Base-by-base conservation (phyloP, 2,329 filamentous ascomycete species). In the Zasmidium citrigriseum region DNA sequence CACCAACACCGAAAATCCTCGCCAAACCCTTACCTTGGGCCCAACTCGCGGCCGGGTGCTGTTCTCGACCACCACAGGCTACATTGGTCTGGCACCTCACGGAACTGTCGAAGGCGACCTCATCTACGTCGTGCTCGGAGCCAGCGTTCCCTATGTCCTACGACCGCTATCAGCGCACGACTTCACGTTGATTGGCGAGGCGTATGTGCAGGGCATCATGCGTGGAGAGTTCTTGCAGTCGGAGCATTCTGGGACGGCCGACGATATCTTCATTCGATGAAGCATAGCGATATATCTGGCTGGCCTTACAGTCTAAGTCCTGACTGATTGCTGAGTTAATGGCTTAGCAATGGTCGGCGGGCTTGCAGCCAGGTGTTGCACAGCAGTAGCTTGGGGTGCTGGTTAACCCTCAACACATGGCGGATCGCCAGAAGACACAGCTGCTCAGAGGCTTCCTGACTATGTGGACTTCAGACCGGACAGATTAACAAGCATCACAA, bases 201-300 rank as follows among this genome's bases (percentile, higher is more conserved):
- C 67, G 1, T 72, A 71, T 55, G 66, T 72, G 11, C 68, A 73
- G 46, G 71, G 71, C 4, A 62, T 71, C 16, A 73, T 73, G 71
- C 59, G 66, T 45, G 71, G 71, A 1, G 69, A 73, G 59, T 65
- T 63, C 4, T 54, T 71, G 25, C 52, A 48, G 23, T 68, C 69
- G 61, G 60, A 61, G 29, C 24, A 58, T n/a, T 44, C 55, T 50
- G 29, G 64, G 14, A 45, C 52, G 2, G 59, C 63, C 14, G 46
- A 60, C 38, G 67, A 70, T 29, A 51, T 69, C 11, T 65, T 16
- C 16, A 41, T 41, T 41, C 34, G 34, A 9, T 41, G 34, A 41
- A n/a, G n/a, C n/a, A n/a, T n/a, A n/a, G n/a, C n/a, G n/a, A n/a
- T 41, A 9, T n/a, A 7, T 41, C 12, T 29, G 27, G 27, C 27